phyloP scores from a whole-genome alignment of 2,329 filamentous ascomycete genomes.

The Cordyceps cicadae region DNA sequence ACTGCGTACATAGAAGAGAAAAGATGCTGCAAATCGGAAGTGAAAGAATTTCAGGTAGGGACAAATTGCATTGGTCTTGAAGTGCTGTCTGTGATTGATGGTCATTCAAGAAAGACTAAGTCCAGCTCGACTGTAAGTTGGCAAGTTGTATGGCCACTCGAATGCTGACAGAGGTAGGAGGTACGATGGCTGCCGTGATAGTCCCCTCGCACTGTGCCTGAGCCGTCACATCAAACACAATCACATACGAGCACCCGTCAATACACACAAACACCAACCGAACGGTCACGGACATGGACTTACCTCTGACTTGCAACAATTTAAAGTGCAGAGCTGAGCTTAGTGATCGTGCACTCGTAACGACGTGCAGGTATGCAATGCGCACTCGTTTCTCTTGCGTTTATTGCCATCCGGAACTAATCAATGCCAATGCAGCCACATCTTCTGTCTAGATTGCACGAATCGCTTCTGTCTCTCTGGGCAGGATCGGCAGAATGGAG shows the following conservation, averaged over 20 bases:
- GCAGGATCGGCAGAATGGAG: slow-evolving; percentile 25
- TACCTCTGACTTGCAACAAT: slow-evolving; percentile 68
- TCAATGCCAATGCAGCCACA: slow-evolving; percentile 49
- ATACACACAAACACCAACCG: not conserved
- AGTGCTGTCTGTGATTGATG: not conserved
- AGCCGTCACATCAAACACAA: not conserved
- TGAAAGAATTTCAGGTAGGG: not conserved
- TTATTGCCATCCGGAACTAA: not conserved
- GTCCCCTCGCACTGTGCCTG: not conserved
- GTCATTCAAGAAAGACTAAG: not conserved
- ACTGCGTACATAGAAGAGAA: slow-evolving; percentile 36
- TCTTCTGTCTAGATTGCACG: slow-evolving; percentile 75
- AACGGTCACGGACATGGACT: slow-evolving; percentile 40
- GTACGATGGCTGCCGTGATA: not conserved
- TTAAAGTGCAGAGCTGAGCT: slow-evolving; percentile 67
- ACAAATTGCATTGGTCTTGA: not conserved
- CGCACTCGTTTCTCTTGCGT: not conserved
- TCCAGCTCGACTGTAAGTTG: not conserved
- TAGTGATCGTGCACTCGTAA: slow-evolving; percentile 67
- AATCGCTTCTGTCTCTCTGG: slow-evolving; percentile 53
- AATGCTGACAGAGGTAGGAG: not conserved
- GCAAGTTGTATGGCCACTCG: not conserved
- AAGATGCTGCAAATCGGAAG: not conserved
- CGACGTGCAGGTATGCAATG: slow-evolving; percentile 69
- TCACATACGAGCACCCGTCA: not conserved